Evolutionary conservation across 768 basidiomycete species (phyloP).

Genomic region (Leucocoprinus birnbaumii): DNA sequence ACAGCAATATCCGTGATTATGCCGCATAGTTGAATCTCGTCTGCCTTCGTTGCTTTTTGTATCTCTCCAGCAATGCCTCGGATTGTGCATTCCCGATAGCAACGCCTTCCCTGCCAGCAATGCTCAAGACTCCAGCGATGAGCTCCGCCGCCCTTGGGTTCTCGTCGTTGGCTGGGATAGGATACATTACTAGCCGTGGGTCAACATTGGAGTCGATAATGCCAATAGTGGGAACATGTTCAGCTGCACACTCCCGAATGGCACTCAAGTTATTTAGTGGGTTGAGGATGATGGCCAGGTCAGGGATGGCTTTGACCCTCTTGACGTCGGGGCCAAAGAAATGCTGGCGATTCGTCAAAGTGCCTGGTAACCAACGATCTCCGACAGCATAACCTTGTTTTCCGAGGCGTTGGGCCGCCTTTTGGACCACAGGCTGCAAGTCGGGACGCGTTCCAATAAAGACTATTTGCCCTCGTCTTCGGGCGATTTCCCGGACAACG

Average conservation of each 20-base stretch:
- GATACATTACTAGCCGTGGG: conserved; percentile 95
- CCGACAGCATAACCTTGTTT: conserved; percentile 81
- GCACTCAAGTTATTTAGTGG: conserved; percentile 82
- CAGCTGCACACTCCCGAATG: conserved; percentile 86
- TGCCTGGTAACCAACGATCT: conserved; percentile 93
- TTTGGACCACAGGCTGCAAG: conserved; percentile 68
- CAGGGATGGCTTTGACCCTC: conserved; percentile 64
- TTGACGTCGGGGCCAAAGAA: conserved; percentile 63
- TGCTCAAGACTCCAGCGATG: conserved; percentile 83
- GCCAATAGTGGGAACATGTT: conserved; percentile 91
- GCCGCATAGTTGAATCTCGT: conserved; percentile 14
- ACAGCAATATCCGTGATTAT: neutral
- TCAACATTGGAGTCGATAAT: conserved; percentile 95
- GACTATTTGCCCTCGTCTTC: conserved; percentile 78
- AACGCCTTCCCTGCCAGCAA: conserved; percentile 79
- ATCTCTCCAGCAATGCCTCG: conserved; percentile 27
- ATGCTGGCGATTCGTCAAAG: conserved; percentile 81
- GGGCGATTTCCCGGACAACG: conserved; percentile 79
- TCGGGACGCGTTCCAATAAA: conserved; percentile 90
- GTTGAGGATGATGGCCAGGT: conserved; percentile 90
- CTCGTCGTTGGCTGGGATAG: conserved; percentile 98
- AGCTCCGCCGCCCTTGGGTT: conserved; percentile 88
- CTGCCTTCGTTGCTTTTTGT: conserved; percentile 22
- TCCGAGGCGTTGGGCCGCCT: conserved; percentile 78
- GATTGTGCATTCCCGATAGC: conserved; percentile 35